Base-by-base conservation (phyloP, 345 rosid species). In the Ceriops decandra region DNA sequence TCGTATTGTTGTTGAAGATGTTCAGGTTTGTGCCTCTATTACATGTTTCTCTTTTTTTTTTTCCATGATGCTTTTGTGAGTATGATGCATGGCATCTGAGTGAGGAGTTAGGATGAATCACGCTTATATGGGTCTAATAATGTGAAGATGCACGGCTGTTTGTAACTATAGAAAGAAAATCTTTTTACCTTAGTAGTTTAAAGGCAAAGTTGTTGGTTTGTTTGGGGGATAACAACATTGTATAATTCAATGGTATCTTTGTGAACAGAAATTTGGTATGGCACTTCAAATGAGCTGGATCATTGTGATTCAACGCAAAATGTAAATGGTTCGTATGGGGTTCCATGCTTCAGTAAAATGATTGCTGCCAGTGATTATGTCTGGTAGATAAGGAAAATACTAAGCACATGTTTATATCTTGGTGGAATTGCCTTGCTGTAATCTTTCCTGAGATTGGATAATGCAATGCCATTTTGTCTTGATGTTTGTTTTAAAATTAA, bases 1-100 rank as follows among this genome's bases (percentile, higher is more conserved):
- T 83, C 96, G 90, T 46, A 95, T 95, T 74, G 99, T 91, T 70
- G 87, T 95, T 76, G 98, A 95, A 64, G 98, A 95, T 79, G 98
- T 95, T 70, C 99, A 91, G 97, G 99, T 95, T 77, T 75, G 72
- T 42, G 19, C 49, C 49, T 42, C 49, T 42, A 15, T 11, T 3
- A 42, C 49, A 15, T 42, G 17, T 42, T 1, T 10, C 10, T 42
- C 13, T n/a, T 42, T 31, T 3, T 3, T 3, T 13, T 3, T 13
- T 13, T 15, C 17, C 49, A 3, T 3, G 19, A 19, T 42, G 15
- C 17, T 20, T 17, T 22, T 8, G 57, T 56, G 69, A 36, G 35
- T 62, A 33, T 74, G 31, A 11, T 2, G 53, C 56, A n/a, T 57
- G 52, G 32, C 61, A 33, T 52, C 52, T 33, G 7, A 31, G 22